Evolutionary conservation across 352 stramenopile genomes (phyloP), one percentile per base, ranked within the genome.

Genomic region (Lagenidium sp.): DNA sequence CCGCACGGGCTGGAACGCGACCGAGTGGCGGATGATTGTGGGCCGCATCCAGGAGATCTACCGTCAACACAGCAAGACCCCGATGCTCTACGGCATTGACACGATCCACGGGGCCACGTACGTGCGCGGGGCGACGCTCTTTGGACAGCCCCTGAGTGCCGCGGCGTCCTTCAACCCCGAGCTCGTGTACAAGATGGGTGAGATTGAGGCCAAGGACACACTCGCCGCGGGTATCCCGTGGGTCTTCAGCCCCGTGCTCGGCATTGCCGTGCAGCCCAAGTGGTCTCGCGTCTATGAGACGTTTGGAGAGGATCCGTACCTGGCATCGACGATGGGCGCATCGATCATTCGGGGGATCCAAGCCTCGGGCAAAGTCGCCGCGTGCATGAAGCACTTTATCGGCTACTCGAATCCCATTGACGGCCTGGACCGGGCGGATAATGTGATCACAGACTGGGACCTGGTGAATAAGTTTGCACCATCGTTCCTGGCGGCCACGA

Each of bases 281-380:
- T 98, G 88, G 87, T 60, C 80, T 20, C 74, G 90, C 4, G 68
- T 94, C n/a, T 97, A 88, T 50, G 89, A 97, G 57, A 97, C 87
- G 3, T 97, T 97, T 58, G 90, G 90, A 20, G 86, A 97, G 59
- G 85, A 96, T 56, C 83, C 84, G n/a, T 38, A 66, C 21, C 2
- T 95, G 6, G 78, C 75, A 3, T 78, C 74, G 0, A 41, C 65
- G 28, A 85, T 97, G 73, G 83, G 67, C 2, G 46, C 51, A 1
- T 50, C 63, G 16, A 71, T 92, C 53, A 85, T 95, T 31, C 43
- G 66, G 28, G 87, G 87, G 18, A 80, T 97, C 43, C 85, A 97
- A 55, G 68, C 57, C 31, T 66, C 64, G 2, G 68, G 65, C 0
- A 50, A 67, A 3, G 65, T 76, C 35, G 82, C 79, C 6, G 85